Evolutionary conservation across 768 basidiomycete genomes (phyloP).

Genomic region (Kwoniella dejecticola): DNA sequence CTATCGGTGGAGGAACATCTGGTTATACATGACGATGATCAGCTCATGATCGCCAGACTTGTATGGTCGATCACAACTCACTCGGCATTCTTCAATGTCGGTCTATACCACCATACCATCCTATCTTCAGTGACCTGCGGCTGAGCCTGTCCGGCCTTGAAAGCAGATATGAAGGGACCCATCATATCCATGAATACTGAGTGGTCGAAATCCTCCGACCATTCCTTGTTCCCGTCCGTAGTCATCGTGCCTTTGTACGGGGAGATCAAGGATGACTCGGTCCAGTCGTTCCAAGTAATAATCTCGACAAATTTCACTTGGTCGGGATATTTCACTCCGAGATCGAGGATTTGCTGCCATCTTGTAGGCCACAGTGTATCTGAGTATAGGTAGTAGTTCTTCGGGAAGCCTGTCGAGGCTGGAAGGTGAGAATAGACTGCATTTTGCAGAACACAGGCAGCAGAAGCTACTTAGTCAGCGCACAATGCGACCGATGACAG

Average conservation of each 20-base stretch:
- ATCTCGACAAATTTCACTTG: conserved; percentile 48
- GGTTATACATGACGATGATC: not conserved
- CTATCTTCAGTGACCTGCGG: conserved; percentile 46
- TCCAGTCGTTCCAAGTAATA: conserved; percentile 48
- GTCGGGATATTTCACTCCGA: conserved; percentile 12
- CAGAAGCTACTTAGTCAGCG: too few species aligned
- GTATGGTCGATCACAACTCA: not conserved
- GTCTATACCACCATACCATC: conserved; percentile 53
- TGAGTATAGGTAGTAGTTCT: conserved; percentile 54
- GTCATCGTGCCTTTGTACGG: conserved; percentile 46
- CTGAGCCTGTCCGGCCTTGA: conserved; percentile 39
- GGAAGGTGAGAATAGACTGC: conserved; percentile 30
- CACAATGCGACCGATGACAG: too few species aligned
- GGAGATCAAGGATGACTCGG: conserved; percentile 53
- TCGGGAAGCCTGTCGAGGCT: conserved; percentile 36
- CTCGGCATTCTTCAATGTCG: conserved; percentile 43
- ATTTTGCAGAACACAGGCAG: too few species aligned
- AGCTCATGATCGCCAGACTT: too few species aligned
- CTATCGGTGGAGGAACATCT: conserved; percentile 51
- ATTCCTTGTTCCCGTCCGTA: conserved; percentile 50
- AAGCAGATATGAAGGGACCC: conserved; percentile 53
- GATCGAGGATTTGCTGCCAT: conserved; percentile 49
- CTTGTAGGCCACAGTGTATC: conserved; percentile 49
- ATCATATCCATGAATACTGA: conserved; percentile 50
- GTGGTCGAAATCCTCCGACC: conserved; percentile 52